Evolutionary conservation across 2,329 filamentous ascomycete species (phyloP).

Genomic region (Colletotrichum siamense): DNA sequence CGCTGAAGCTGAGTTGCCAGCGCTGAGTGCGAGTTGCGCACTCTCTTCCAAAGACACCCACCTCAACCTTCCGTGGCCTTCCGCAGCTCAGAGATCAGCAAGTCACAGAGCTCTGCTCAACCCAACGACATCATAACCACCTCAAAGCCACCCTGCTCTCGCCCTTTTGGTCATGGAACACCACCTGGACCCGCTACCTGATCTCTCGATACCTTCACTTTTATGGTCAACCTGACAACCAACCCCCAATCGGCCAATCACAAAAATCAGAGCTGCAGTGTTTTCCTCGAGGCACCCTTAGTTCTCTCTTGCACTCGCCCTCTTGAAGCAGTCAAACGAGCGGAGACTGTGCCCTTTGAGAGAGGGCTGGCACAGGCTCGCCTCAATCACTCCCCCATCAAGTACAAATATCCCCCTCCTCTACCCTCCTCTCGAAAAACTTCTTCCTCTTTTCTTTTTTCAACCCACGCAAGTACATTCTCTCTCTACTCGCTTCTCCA

Average conservation of each 20-base stretch:
- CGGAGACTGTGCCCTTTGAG: background rate
- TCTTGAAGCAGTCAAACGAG: background rate
- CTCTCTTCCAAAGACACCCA: background rate
- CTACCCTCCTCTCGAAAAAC: background rate
- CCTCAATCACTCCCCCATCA: background rate
- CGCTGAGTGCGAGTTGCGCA: background rate
- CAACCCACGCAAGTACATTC: background rate
- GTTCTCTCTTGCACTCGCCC: background rate
- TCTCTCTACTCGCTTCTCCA: background rate
- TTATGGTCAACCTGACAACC: background rate
- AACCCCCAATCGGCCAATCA: background rate
- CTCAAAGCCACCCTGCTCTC: background rate
- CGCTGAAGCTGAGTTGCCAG: background rate
- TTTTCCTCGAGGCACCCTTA: background rate
- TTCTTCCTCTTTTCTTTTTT: background rate
- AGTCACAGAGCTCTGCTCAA: background rate
- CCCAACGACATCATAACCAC: background rate
- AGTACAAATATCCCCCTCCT: background rate
- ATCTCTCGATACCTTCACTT: background rate
- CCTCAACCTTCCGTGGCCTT: background rate
- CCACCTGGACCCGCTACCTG: background rate
- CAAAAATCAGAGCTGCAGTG: background rate
- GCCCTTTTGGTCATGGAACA: background rate
- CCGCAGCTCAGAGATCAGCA: background rate
- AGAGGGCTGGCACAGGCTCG: background rate